Base-by-base conservation (phyloP, 257 asterid species). In the Solanum tarijense region DNA sequence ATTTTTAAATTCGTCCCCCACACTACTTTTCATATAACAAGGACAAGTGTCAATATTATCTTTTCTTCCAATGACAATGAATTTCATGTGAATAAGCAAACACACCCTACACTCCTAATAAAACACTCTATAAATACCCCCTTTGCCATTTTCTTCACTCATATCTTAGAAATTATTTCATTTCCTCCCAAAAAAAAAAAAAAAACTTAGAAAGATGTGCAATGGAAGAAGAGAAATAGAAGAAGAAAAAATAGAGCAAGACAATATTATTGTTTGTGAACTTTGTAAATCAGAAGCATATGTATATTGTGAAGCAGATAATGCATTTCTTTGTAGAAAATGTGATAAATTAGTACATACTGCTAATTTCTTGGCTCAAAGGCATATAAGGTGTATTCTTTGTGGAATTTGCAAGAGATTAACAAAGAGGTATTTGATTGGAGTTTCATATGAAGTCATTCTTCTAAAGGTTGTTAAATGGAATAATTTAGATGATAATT, bases 291-390 rank as follows among this genome's bases (percentile, higher is more conserved):
- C 90, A 65, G 85, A 68, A 27, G 94, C 94, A 18, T 55, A 85
- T 14, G 76, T 90, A 21, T 91, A 89, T 83, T 92, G 95, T 90
- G 89, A 87, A 72, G 93, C 93, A 31, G 95, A 92, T 88, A 90
- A 85, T 79, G 95, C 94, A 16, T 91, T 90, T 89, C 90, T 92
- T n/a, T 92, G 95, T 90, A 71, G 81, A 83, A 90, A 92, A 90
- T 92, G 95, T 79, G 95, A 92, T 78, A 84, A 83, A 25, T 86
- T 89, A 90, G 93, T 92, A 4, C 94, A 91, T 43, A 85, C 83
- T 34, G 93, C 95, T 7, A 92, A 92, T 85, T 90, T 92, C 83
- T 88, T 92, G 84, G 92, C 93, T 6, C 88, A 85, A 27, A 89
- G 93, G 87, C 93, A 91, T 38, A 89, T 92, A 25, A 69, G 94